Base-by-base conservation (phyloP, 345 rosid genomes). In the Populus alba region DNA sequence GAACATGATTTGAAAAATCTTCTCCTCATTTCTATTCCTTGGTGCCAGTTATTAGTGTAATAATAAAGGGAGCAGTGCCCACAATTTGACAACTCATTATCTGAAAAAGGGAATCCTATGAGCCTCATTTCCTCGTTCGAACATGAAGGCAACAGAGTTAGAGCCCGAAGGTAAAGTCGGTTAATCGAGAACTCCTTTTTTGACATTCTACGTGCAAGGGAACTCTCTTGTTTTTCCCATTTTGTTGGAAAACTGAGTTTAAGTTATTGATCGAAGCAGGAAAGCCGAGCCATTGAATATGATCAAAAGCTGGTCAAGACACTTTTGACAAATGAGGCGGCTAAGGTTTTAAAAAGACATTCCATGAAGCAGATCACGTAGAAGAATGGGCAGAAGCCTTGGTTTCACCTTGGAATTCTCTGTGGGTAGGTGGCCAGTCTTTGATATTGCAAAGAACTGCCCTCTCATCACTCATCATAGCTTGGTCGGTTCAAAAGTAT, bases 41-140 rank as follows among this genome's bases (percentile, higher is more conserved):
- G 79, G 25, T 41, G 80, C 82, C 77, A 59, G 75, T 81, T 62
- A 75, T 62, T 65, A 76, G 74, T 67, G 69, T 78, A 35, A 55
- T 35, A 20, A 78, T 73, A 78, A 84, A 80, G 78, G 37, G 67
- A 73, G 73, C 18, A n/a, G 43, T 47, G 17, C 74, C 72, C 82
- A 75, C 77, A 71, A 78, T 33, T 68, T 65, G 85, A 85, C 88
- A 83, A 76, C 88, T 83, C 87, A 80, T 78, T 51, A 57, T 17
- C 72, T 70, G 35, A 35, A 70, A 81, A 83, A 61, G 75, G 73
- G 75, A 1, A 77, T 79, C 81, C 79, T 25, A 57, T 70, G 78
- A 72, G 67, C 68, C 66, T 74, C 70, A 27, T 66, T 65, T 74
- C 37, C 55, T 67, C 29, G 66, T 29, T 22, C 29, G 25, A 43